Conservation (phyloP, 2,329 filamentous ascomycete species). For the Cercospora sesami region DNA sequence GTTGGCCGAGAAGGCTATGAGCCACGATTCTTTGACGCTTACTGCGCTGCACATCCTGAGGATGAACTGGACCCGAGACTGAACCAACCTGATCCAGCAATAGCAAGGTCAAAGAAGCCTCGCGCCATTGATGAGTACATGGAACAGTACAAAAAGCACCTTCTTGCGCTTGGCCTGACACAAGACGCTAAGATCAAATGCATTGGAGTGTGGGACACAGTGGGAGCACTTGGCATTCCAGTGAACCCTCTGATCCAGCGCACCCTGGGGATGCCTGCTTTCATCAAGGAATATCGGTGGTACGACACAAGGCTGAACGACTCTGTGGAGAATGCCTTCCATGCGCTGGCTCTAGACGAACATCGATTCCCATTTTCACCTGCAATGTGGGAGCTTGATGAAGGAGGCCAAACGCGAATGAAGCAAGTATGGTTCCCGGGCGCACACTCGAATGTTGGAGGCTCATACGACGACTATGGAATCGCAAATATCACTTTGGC, state of each 20-base stretch:
- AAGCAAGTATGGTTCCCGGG: slow-evolving; percentile 60
- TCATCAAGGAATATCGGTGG: slow-evolving; percentile 38
- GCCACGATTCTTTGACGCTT: slow-evolving; percentile 36
- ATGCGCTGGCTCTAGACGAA: slow-evolving; percentile 58
- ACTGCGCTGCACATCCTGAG: slow-evolving; percentile 29
- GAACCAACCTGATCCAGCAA: slow-evolving; percentile 16
- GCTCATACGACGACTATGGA: slow-evolving; percentile 43
- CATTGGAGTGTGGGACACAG: slow-evolving; percentile 54
- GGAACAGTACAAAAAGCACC: slow-evolving; percentile 30
- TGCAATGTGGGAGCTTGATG: slow-evolving; percentile 49
- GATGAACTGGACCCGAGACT: slow-evolving; percentile 15
- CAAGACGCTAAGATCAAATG: slow-evolving; percentile 39
- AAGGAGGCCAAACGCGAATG: slow-evolving; percentile 39
- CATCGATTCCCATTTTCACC: slow-evolving; percentile 53
- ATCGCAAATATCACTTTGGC: slow-evolving; percentile 44
- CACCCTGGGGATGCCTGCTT: slow-evolving; percentile 36
- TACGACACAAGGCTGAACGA: slow-evolving; percentile 40
- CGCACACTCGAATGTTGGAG: slow-evolving; percentile 55
- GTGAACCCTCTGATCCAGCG: slow-evolving; percentile 38
- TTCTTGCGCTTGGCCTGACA: slow-evolving; percentile 30
- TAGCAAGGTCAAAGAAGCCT: slow-evolving; percentile 18
- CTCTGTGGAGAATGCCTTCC: slow-evolving; percentile 56
- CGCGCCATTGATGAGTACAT: slow-evolving; percentile 34
- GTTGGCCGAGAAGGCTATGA: slow-evolving; percentile 34
- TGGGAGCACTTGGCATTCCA: slow-evolving; percentile 43